Base-by-base conservation (phyloP, 495 filamentous ascomycete species). In the Podospora appendiculata region DNA sequence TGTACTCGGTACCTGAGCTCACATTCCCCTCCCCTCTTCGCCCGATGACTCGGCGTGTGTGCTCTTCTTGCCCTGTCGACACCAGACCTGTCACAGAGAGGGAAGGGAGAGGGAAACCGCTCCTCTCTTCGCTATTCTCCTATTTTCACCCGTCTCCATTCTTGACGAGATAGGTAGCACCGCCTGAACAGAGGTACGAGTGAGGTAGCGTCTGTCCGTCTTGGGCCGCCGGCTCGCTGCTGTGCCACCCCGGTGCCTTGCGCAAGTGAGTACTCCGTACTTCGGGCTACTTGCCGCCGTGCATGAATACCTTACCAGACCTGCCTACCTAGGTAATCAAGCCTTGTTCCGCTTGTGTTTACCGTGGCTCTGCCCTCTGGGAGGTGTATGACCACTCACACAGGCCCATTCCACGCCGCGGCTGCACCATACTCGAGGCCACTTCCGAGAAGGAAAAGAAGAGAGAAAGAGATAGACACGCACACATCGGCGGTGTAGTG, bases 281-380 rank as follows among this genome's bases (percentile, higher is more conserved):
- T 41, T 41, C 51, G 12, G 53, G 44, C 49, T 53, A 54, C 57
- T 55, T 58, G 48, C 57, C 49, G 62, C 40, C 52, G 56, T 60
- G 65, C 63, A 66, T 68, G 65, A 64, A 63, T 56, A 50, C 57
- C 53, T 58, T 57, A 51, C 53, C 40, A 14, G 1, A 3, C n/a
- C 9, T 44, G 13, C 41, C 41, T 44, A 3, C 16, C 41, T 9
- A 44, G 16, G 13, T 51, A 49, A 18, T 47, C 48, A 47, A 39
- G 43, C 44, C 53, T 39, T 9, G 50, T 44, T 47, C 49, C 32
- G 42, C 32, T 55, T 56, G 44, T 45, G 48, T 58, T 61, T 63
- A 36, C 17, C 53, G 35, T 54, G 10, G 40, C 25, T 18, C n/a
- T 53, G 18, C 52, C 57, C 52, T 48, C 53, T 46, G 48, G 48